These are phyloP conservation scores for Colletotrichum siamense DNA, from an alignment of 2,329 filamentous ascomycete species.

Conservation along the genomic window DNA sequence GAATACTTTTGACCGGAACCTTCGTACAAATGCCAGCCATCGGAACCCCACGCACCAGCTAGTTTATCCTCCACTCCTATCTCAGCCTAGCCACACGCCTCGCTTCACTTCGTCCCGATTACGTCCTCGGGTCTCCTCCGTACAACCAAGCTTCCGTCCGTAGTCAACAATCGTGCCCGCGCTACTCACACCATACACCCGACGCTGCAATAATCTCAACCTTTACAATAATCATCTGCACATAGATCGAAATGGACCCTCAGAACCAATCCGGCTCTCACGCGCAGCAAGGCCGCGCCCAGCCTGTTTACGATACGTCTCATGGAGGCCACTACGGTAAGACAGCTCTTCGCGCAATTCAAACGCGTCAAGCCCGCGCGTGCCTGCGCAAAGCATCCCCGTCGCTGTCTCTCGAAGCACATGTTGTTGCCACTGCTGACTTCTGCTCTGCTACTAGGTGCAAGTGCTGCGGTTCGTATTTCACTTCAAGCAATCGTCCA, in stretches of 20 bases:
- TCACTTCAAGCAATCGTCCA: background rate
- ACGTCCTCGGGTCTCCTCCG: background rate
- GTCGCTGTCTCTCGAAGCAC: background rate
- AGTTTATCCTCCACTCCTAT: background rate
- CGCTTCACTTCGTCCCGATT: background rate
- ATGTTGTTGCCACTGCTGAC: constrained; percentile 21
- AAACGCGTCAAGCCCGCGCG: constrained; percentile 10
- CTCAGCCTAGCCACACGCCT: background rate
- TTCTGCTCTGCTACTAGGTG: constrained; percentile 51
- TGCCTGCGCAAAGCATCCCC: constrained; percentile 7
- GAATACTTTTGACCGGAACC: too few species aligned
- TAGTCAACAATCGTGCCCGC: background rate
- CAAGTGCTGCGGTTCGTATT: constrained; percentile 69
- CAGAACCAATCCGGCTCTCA: constrained; percentile 32
- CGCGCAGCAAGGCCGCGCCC: constrained; percentile 60
- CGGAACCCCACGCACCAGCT: background rate
- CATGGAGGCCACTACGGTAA: constrained; percentile 82
- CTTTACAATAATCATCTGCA: background rate
- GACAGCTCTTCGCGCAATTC: constrained; percentile 28
- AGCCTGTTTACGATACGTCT: constrained; percentile 74
- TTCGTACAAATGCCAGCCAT: background rate
- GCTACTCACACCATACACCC: background rate
- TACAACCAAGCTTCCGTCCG: background rate
- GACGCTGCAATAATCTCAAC: background rate
- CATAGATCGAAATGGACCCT: constrained; percentile 38